These are phyloP conservation scores for Rhypophila decipiens DNA, from an alignment of 495 filamentous ascomycete species.

Conservation along the genomic window DNA sequence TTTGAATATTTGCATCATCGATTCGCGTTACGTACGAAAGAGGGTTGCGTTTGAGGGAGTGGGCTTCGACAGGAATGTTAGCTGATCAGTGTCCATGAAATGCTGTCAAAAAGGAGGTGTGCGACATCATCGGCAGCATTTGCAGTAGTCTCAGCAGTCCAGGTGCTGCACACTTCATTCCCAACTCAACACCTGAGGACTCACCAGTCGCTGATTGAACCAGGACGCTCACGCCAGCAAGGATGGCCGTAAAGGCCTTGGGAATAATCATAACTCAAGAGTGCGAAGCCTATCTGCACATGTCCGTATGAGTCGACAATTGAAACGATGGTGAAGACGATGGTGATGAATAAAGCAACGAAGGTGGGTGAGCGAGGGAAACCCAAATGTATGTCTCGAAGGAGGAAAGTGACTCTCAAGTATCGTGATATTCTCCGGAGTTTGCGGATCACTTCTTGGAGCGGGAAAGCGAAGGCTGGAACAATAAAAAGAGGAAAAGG, in stretches of 20 bases:
- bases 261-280: slow-evolving; percentile 24
- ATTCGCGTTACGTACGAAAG: slow-evolving; percentile 67
- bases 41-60: slow-evolving; percentile 70
- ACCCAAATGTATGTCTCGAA: no score
- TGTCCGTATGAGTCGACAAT: slow-evolving; percentile 10
- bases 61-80: slow-evolving; percentile 35
- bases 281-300: not conserved
- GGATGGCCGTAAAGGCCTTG: slow-evolving; percentile 29
- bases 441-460: no score
- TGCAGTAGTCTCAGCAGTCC: no score
- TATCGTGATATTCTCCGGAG: no score
- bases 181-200: not conserved
- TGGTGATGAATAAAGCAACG: not conserved
- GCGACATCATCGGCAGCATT: no score
- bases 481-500: no score
- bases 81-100: not conserved
- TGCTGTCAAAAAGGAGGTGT: not conserved
- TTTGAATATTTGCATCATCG: slow-evolving; percentile 70
- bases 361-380: no score
- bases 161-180: no score
- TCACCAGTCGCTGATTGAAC: slow-evolving; percentile 26
- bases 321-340: not conserved
- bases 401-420: no score
- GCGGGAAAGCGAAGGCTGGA: no score
- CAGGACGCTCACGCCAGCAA: slow-evolving; percentile 23